These are phyloP conservation scores for Boletus coffeatus DNA, from an alignment of 1,284 basidiomycete species.

Conservation along the genomic window DNA sequence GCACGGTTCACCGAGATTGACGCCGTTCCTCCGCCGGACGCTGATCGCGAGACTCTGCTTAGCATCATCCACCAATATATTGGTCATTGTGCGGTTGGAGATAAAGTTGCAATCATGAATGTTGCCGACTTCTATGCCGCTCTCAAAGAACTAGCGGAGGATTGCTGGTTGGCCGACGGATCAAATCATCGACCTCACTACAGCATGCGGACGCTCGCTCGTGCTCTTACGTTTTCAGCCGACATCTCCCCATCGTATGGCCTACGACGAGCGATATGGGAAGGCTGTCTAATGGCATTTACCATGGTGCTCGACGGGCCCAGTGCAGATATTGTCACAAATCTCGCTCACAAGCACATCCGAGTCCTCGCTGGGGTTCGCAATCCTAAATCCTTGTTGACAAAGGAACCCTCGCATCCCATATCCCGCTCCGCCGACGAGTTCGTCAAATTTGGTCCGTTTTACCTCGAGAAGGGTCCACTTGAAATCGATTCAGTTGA, in stretches of 20 bases:
- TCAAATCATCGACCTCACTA: constrained; percentile 95
- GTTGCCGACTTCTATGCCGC: constrained; percentile 88
- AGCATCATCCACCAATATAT: constrained; percentile 91
- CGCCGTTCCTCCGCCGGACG: constrained; percentile 82
- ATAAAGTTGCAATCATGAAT: constrained; percentile 86
- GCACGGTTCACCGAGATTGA: constrained; percentile 95
- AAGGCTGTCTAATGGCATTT: constrained; percentile 97
- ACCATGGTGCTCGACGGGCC: constrained; percentile 86
- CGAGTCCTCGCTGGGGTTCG: constrained; percentile 64
- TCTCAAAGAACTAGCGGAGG: constrained; percentile 76
- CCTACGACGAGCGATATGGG: constrained; percentile 86
- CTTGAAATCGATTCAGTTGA: constrained; percentile 57
- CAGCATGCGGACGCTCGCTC: constrained; percentile 93
- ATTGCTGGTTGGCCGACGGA: constrained; percentile 89
- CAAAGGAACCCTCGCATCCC: constrained; percentile 63
- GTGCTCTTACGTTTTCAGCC: constrained; percentile 88
- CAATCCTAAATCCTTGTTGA: constrained; percentile 74
- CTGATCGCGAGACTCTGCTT: constrained; percentile 87
- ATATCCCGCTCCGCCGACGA: constrained; percentile 43
- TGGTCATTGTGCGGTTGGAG: constrained; percentile 76
- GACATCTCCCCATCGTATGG: constrained; percentile 79
- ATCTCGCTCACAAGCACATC: constrained; percentile 73
- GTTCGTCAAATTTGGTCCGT: constrained; percentile 85
- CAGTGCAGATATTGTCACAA: constrained; percentile 68
- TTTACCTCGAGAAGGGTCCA: constrained; percentile 83